These are phyloP conservation scores for Cladosporium sp. DNA, from an alignment of 2,329 filamentous ascomycete genomes.

Conservation along the genomic window DNA sequence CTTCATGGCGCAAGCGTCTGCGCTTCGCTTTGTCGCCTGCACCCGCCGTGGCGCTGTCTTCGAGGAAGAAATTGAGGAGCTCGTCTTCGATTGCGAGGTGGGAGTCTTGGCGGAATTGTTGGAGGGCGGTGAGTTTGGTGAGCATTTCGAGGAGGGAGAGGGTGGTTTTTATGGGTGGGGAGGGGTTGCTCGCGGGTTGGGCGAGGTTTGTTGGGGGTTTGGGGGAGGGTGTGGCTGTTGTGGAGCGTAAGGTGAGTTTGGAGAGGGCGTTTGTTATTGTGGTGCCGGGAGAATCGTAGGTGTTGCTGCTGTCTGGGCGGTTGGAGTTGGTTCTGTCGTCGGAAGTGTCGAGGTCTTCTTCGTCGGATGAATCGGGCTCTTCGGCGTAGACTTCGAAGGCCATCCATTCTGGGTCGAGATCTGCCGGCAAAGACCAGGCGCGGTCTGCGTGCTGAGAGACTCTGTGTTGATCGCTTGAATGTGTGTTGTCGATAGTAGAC, in stretches of 20 bases:
- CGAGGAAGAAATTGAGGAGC: conserved; percentile 80
- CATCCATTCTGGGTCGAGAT: conserved; percentile 85
- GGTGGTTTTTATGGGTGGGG: conserved; percentile 53
- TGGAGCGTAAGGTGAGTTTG: conserved; percentile 39
- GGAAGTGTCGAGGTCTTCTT: conserved; percentile 41
- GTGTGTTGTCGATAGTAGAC: background rate
- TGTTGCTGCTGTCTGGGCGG: conserved; percentile 16
- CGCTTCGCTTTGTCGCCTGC: conserved; percentile 57
- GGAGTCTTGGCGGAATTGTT: conserved; percentile 86
- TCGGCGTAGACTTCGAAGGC: conserved; percentile 80
- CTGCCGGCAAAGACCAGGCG: conserved; percentile 61
- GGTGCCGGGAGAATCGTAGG: conserved; percentile 35
- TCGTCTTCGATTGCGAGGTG: conserved; percentile 89
- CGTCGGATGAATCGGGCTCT: conserved; percentile 43
- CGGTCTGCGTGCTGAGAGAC: background rate
- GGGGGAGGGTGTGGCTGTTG: conserved; percentile 24
- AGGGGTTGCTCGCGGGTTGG: conserved; percentile 20
- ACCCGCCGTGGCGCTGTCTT: conserved; percentile 58
- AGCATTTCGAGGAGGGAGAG: conserved; percentile 84
- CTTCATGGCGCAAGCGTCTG: conserved; percentile 55
- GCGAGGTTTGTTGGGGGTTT: conserved; percentile 18
- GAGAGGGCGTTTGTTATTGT: conserved; percentile 40
- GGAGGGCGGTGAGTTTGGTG: conserved; percentile 76
- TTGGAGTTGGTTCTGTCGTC: conserved; percentile 14
- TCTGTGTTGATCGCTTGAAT: no score